Base-by-base conservation (phyloP, 2,329 filamentous ascomycete species). In the Arthrobotrys sinensis region DNA sequence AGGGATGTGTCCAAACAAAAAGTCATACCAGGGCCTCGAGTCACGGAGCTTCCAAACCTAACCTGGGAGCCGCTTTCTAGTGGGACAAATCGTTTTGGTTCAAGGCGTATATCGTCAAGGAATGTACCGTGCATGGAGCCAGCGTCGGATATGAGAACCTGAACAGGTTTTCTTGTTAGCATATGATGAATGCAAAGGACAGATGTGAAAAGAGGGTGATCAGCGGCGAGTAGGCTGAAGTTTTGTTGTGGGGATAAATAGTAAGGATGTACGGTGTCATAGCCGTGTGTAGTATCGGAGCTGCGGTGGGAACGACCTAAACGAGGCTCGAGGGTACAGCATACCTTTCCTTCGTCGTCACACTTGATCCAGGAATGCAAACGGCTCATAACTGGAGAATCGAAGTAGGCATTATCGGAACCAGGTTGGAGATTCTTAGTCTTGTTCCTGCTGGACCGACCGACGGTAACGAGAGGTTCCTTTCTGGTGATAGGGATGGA, bases 301-400 rank as follows among this genome's bases (percentile, higher is more conserved):
- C 28, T 57, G 16, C 32, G 32, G 34, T 28, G 8, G 52, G 19
- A 38, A 46, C 32, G 60, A 73, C 48, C 60, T 43, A 66, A 73
- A 73, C 69, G 69, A 73, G 69, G 69, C 69, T 73, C 36, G 36
- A 43, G 43, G 43, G 34, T 12, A 43, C 14, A 36, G 24, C 62
- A 32, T 67, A 78, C 75, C 60, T 72, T 65, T 67, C 78, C 72
- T 52, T 64, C 72, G 12, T 80, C 48, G 76, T 73, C 72, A 81
- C 80, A 1, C 81, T 83, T 43, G 86, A 80, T 65, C 88, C 84
- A 14, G 6, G 91, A 92, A 84, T 93, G 91, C 10, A 88, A 83
- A 52, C 91, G 87, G 24, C 91, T 93, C 86, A 93, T 91, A 40
- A 93, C 91, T 0, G 91, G 89, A 71, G 89, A 91, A 80, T 92